These are phyloP conservation scores for Colletotrichum higginsianum DNA, from an alignment of 2,329 filamentous ascomycete genomes.

Conservation along the genomic window DNA sequence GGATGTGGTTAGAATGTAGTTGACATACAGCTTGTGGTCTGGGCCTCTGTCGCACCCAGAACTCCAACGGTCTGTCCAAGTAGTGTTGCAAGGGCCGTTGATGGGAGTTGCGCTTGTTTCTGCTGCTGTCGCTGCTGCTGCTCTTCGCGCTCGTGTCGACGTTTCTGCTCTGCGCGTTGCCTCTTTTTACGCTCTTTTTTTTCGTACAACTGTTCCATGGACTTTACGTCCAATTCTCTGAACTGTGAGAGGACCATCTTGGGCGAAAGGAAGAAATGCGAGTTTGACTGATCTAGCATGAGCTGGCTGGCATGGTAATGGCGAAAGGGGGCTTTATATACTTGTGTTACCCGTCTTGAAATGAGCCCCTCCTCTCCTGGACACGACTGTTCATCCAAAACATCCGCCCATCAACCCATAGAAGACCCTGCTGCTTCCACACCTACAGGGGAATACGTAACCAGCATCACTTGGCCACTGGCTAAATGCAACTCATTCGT, in stretches of 20 bases:
- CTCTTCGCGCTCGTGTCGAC: background rate
- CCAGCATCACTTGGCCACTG: background rate
- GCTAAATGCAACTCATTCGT: background rate
- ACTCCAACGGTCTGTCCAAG: background rate
- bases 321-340: slow-evolving; percentile 6
- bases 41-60: background rate
- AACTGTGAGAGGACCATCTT: background rate
- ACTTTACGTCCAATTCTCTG: background rate
- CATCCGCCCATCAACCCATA: background rate
- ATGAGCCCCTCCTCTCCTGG: background rate
- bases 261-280: background rate
- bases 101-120: background rate
- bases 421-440: slow-evolving; percentile 1
- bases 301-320: slow-evolving; percentile 3
- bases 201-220: slow-evolving; percentile 3
- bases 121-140: background rate
- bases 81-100: background rate
- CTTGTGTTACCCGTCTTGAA: background rate
- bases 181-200: slow-evolving; percentile 8
- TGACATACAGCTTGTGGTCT: slow-evolving; percentile 11
- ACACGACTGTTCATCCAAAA: background rate
- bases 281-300: background rate
- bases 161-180: slow-evolving; percentile 1
- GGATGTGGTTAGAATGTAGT: slow-evolving; percentile 5
- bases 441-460: background rate